A percentile compares a stretch with the other conserved stretches of the same genome.
phyloP scores from a whole-genome alignment of 352 stramenopile species.

The Elongisporangium anandrum region DNA sequence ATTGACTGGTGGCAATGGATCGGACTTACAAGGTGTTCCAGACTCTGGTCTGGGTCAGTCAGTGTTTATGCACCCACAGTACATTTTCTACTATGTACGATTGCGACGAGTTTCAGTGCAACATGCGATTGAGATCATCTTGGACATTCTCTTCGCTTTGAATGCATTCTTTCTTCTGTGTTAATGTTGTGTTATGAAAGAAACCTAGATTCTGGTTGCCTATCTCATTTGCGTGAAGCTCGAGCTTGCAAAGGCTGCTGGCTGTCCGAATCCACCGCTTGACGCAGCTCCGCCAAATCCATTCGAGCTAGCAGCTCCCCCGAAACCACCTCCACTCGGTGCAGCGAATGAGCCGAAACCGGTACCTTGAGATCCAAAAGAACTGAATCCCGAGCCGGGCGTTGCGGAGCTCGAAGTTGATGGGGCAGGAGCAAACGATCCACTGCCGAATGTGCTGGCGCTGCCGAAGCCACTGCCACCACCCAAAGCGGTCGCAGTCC shows the following conservation, averaged over 20 bases:
- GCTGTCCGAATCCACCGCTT: constrained; percentile 26
- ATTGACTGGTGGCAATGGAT: constrained; percentile 10
- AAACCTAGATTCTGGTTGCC: neutral
- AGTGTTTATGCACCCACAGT: neutral
- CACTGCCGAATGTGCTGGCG: constrained; percentile 20
- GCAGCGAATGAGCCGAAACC: constrained; percentile 43
- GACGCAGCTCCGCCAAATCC: constrained; percentile 19
- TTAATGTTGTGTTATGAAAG: neutral
- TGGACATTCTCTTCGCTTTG: no score
- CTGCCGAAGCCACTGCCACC: constrained; percentile 16
- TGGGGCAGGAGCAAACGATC: constrained; percentile 22
- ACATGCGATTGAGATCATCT: no score
- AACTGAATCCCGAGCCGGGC: constrained; percentile 4
- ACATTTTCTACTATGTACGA: constrained; percentile 2
- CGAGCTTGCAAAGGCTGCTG: constrained; percentile 27
- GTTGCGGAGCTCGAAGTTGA: constrained; percentile 8
- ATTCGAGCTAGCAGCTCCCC: constrained; percentile 12
- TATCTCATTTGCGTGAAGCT: constrained; percentile 61
- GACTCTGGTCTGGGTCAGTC: neutral
- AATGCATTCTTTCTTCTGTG: no score
- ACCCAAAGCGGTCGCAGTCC: constrained; percentile 7
- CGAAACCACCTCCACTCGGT: constrained; percentile 34
- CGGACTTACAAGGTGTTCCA: constrained; percentile 3
- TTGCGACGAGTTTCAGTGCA: neutral
- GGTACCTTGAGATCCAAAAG: constrained; percentile 17